These are phyloP conservation scores for Primulina tabacum DNA, from an alignment of 257 asterid species.

Conservation along the genomic window DNA sequence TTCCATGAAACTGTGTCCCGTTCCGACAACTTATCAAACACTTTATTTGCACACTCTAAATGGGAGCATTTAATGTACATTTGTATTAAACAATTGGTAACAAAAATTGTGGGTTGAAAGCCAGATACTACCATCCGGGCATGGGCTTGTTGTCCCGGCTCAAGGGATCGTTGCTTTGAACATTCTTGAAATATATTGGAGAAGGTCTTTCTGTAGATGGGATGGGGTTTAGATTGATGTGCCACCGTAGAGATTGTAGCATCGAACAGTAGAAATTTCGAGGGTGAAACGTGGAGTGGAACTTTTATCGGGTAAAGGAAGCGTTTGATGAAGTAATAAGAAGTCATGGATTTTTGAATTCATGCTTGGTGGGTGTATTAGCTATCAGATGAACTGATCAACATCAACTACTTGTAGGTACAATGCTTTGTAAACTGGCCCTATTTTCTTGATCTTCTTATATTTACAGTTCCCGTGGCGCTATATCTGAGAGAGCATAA, in stretches of 20 bases:
- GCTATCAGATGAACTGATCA: constrained; percentile 5
- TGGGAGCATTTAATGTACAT: constrained; percentile 51
- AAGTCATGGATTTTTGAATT: constrained; percentile 46
- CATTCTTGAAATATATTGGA: constrained; percentile 71
- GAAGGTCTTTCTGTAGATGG: constrained; percentile 45
- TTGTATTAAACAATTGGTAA: constrained; percentile 71
- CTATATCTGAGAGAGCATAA: too few species aligned
- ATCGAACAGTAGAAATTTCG: constrained; percentile 6
- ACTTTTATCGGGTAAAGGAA: constrained; percentile 28
- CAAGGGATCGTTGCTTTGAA: constrained; percentile 41
- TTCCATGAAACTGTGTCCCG: constrained; percentile 73
- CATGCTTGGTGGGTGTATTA: constrained; percentile 47
- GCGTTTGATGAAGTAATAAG: constrained; percentile 31
- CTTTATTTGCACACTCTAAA: constrained; percentile 46
- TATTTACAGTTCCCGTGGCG: too few species aligned
- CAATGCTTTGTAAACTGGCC: too few species aligned
- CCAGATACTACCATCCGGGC: constrained; percentile 65
- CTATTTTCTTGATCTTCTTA: too few species aligned
- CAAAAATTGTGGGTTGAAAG: constrained; percentile 70
- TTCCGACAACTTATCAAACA: constrained; percentile 68
- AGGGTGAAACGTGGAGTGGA: constrained; percentile 21
- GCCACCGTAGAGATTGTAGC: constrained; percentile 33
- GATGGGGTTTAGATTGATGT: constrained; percentile 23
- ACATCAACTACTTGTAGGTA: too few species aligned
- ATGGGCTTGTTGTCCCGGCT: constrained; percentile 70